Base-by-base conservation (phyloP, 441 rosid genomes). In the Capsella rubella region DNA sequence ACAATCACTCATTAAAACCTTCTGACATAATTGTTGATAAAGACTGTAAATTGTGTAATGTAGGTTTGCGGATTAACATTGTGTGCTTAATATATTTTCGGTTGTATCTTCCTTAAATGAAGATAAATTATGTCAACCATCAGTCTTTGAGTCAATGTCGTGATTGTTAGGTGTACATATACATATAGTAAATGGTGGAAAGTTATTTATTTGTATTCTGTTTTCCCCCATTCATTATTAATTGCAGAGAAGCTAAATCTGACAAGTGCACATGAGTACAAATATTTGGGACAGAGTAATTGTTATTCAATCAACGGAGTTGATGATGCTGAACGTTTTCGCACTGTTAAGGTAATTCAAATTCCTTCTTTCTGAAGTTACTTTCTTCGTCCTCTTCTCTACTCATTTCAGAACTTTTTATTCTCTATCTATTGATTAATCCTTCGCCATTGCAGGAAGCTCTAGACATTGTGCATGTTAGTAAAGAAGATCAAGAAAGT, bases 401-500 rank as follows among this genome's bases (percentile, higher is more conserved):
- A 37, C 27, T 67, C 74, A 67, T 71, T 45, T 52, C 42, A 13
- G 60, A 59, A 18, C 40, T 53, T 34, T 71, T 40, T 42, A 8
- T 35, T 34, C n/a, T 65, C 39, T 53, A 29, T 45, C 6, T 45
- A 10, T 63, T 69, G 8, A 16, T 28, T 47, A 28, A 14, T 40
- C 64, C 47, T 57, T 62, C 62, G 46, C 52, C 76, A 60, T 73
- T 79, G 71, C 84, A 96, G 99, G 99, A 96, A 83, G 99, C 99
- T 77, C 83, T 96, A 76, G 91, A 96, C 80, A 71, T 87, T 85
- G 98, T 96, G 75, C 99, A 96, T 83, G 91, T 93, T 67, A 88
- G 90, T 87, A 87, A 87, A 86, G 98, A 91, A 83, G 97, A 96
- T 84, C 99, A 96, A 75, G 98, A 96, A 67, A 90, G 88, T 84